Evolutionary conservation across 768 basidiomycete genomes (phyloP).

Genomic region (Calvatia gigantea): DNA sequence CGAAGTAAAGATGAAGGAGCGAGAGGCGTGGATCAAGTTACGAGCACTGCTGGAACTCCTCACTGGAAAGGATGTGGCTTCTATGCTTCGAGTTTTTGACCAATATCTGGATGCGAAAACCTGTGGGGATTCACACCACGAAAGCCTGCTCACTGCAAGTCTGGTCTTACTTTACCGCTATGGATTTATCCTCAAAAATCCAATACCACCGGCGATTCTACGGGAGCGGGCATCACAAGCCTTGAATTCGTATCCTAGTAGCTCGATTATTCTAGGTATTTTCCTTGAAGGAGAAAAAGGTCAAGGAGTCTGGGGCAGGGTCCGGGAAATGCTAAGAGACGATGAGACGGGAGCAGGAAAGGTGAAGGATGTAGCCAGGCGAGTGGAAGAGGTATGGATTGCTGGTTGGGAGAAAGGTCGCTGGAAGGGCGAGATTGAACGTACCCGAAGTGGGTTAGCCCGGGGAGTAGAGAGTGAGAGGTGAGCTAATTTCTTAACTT

Average conservation of each 20-base stretch:
- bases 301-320: slow-evolving; percentile 74
- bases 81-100: slow-evolving; percentile 42
- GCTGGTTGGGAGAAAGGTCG: slow-evolving; percentile 74
- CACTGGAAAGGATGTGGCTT: slow-evolving; percentile 35
- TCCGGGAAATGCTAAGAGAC: slow-evolving; percentile 55
- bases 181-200: slow-evolving; percentile 46
- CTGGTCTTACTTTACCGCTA: slow-evolving; percentile 63
- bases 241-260: slow-evolving; percentile 57
- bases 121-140: slow-evolving; percentile 34
- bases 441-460: slow-evolving; percentile 60
- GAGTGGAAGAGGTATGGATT: slow-evolving; percentile 72
- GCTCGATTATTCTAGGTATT: slow-evolving; percentile 68
- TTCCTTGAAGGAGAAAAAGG: slow-evolving; percentile 78
- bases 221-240: slow-evolving; percentile 55
- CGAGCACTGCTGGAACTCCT: slow-evolving; percentile 64
- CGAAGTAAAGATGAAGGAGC: slow-evolving; percentile 44
- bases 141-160: slow-evolving; percentile 55
- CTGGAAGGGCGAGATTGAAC: slow-evolving; percentile 69
- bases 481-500: slow-evolving; percentile 33
- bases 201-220: slow-evolving; percentile 55
- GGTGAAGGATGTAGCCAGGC: slow-evolving; percentile 55
- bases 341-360: slow-evolving; percentile 25
- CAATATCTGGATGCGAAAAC: slow-evolving; percentile 21
- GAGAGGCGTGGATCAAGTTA: slow-evolving; percentile 64
- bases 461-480: slow-evolving; percentile 65